Conservation (phyloP, 2,329 filamentous ascomycete species). For the Penicillium sp. region DNA sequence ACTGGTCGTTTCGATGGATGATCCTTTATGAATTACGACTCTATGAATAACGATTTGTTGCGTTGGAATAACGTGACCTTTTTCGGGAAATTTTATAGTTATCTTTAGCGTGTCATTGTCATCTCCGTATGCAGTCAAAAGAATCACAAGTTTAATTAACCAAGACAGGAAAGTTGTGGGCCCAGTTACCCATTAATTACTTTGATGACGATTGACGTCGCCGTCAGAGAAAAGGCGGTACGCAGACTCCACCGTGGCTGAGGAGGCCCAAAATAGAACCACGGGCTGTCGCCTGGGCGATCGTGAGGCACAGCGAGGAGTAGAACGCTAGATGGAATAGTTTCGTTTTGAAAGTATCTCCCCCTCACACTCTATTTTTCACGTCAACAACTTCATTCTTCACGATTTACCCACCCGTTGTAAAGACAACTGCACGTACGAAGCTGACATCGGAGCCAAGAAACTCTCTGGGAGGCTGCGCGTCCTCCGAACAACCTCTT, state of each 20-base stretch:
- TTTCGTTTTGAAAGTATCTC: background rate
- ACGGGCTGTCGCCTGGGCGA: constrained; percentile 28
- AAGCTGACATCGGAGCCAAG: constrained; percentile 7
- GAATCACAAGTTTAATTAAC: background rate
- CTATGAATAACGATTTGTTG: constrained; percentile 6
- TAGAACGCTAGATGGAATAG: background rate
- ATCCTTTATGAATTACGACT: background rate
- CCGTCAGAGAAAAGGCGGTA: background rate
- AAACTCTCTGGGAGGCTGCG: background rate
- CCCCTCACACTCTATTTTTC: background rate
- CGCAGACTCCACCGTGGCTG: constrained; percentile 22
- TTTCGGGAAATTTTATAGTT: background rate
- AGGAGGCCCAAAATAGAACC: constrained; percentile 22
- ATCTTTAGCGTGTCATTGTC: background rate
- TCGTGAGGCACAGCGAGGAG: constrained; percentile 7
- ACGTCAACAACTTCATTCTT: background rate
- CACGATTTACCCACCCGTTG: background rate
- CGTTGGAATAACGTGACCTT: background rate
- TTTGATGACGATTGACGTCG: background rate
- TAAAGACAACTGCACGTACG: background rate
- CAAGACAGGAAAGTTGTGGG: background rate
- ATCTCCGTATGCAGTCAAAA: background rate
- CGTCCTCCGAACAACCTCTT: background rate
- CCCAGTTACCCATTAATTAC: background rate
- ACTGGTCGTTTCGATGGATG: background rate